These are phyloP conservation scores for Colletotrichum sp. DNA, from an alignment of 2,329 filamentous ascomycete genomes.

Conservation along the genomic window DNA sequence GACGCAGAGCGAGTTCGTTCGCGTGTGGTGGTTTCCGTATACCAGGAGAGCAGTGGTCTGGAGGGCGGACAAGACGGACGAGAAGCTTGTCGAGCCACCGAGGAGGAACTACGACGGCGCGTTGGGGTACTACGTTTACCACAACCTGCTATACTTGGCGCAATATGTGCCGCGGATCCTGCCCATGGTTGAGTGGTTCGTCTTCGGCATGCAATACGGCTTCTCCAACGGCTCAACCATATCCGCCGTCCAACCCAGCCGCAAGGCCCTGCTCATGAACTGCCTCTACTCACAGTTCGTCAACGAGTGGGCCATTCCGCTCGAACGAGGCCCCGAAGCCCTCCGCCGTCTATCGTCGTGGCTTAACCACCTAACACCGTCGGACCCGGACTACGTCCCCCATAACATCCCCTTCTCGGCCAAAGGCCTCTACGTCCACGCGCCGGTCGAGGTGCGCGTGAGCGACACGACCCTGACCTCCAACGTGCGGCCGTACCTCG, in stretches of 20 bases:
- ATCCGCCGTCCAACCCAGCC: conserved; percentile 79
- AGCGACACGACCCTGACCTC: conserved; percentile 64
- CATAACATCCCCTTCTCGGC: conserved; percentile 81
- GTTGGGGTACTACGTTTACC: conserved; percentile 89
- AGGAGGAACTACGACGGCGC: conserved; percentile 80
- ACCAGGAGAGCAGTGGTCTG: conserved; percentile 87
- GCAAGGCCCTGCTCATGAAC: conserved; percentile 88
- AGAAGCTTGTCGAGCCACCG: conserved; percentile 62
- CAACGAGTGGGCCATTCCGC: conserved; percentile 95
- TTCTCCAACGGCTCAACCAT: conserved; percentile 74
- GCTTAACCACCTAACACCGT: conserved; percentile 70
- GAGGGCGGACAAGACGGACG: conserved; percentile 80
- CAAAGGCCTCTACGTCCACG: conserved; percentile 82
- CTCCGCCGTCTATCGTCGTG: conserved; percentile 83
- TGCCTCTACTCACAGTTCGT: conserved; percentile 98
- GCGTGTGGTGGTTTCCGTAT: conserved; percentile 98
- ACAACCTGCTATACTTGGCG: conserved; percentile 83
- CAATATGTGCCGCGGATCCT: conserved; percentile 80
- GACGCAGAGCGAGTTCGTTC: conserved; percentile 85
- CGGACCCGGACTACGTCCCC: conserved; percentile 67
- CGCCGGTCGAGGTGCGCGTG: conserved; percentile 91
- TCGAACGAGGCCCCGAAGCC: conserved; percentile 86
- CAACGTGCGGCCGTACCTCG: conserved; percentile 57
- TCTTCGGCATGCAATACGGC: conserved; percentile 97
- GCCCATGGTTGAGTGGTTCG: conserved; percentile 93